Percentiles rank a stretch among this genome's conserved stretches.
These are phyloP conservation scores for Adenanthera pavonina DNA, from an alignment of 306 rosid species.

Conservation along the genomic window DNA sequence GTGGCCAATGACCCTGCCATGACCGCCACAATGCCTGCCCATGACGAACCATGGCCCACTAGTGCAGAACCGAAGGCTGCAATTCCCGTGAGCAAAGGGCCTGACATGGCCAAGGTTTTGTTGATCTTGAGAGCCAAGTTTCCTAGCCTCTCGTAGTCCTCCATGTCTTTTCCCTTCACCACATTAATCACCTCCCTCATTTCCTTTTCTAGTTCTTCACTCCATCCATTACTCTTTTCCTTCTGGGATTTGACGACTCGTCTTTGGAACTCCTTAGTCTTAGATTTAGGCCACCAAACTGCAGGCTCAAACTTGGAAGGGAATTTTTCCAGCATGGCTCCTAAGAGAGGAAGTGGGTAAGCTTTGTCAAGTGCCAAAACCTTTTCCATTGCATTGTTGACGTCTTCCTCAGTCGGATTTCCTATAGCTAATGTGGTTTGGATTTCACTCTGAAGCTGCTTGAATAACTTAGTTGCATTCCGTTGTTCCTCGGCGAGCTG, in stretches of 20 bases:
- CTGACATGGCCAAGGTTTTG: slow-evolving; percentile 60
- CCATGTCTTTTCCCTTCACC: slow-evolving; percentile 55
- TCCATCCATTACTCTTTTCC: slow-evolving; percentile 64
- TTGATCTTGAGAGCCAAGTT: slow-evolving; percentile 58
- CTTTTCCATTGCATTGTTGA: slow-evolving; percentile 45
- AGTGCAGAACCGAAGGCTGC: slow-evolving; percentile 62
- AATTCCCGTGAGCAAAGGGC: slow-evolving; percentile 70
- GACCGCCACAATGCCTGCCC: slow-evolving; percentile 34
- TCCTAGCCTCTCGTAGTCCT: slow-evolving; percentile 69
- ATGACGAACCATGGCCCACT: slow-evolving; percentile 38
- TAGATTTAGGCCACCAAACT: slow-evolving; percentile 62
- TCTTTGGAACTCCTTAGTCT: neutral
- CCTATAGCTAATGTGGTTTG: slow-evolving; percentile 41
- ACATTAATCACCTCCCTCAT: slow-evolving; percentile 56
- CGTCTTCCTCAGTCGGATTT: slow-evolving; percentile 42
- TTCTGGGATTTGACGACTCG: neutral
- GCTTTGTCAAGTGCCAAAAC: slow-evolving; percentile 63
- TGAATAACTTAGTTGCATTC: slow-evolving; percentile 56
- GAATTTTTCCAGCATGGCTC: slow-evolving; percentile 67
- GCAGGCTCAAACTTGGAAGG: slow-evolving; percentile 58
- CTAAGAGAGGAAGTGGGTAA: slow-evolving; percentile 69
- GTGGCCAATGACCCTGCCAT: slow-evolving; percentile 61
- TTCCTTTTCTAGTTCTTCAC: slow-evolving; percentile 49
- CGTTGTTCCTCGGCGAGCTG: slow-evolving; percentile 74
- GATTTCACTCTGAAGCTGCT: slow-evolving; percentile 50